These are phyloP conservation scores for Acanthamoeba castellanii DNA, from an alignment of 208 protist species.

Conservation along the genomic window DNA sequence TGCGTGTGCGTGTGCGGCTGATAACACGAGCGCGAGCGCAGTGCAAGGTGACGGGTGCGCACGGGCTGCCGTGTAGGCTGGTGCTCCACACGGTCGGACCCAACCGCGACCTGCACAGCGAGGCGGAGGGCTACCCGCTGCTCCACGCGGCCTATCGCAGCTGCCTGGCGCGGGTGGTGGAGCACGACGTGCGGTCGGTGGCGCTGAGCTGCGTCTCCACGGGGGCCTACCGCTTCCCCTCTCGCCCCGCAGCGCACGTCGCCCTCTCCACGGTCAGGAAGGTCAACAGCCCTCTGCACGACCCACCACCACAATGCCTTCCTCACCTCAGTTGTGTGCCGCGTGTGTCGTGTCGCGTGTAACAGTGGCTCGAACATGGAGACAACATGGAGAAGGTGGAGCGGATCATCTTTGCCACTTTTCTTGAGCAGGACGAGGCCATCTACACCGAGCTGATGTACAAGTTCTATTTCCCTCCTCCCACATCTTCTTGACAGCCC, in stretches of 20 bases:
- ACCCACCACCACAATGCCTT: neutral
- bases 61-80: conserved; percentile 75
- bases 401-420: conserved; percentile 49
- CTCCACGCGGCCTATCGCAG: conserved; percentile 52
- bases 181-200: conserved; percentile 37
- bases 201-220: conserved; percentile 81
- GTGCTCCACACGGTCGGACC: conserved; percentile 85
- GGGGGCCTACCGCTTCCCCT: conserved; percentile 81
- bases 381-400: neutral
- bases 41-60: conserved; percentile 77
- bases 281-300: neutral
- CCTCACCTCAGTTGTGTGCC: too few species aligned
- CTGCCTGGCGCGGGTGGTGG: conserved; percentile 32
- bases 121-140: neutral
- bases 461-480: neutral
- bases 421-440: neutral
- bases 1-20: neutral
- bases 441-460: neutral
- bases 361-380: neutral
- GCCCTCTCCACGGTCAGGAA: neutral
- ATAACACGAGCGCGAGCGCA: neutral
- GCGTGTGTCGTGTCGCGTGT: neutral
- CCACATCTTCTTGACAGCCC: neutral
- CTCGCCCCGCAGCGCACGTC: neutral
- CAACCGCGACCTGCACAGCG: neutral